Conservation (phyloP, 2,329 filamentous ascomycete genomes). For the Neospermospora avenae region DNA sequence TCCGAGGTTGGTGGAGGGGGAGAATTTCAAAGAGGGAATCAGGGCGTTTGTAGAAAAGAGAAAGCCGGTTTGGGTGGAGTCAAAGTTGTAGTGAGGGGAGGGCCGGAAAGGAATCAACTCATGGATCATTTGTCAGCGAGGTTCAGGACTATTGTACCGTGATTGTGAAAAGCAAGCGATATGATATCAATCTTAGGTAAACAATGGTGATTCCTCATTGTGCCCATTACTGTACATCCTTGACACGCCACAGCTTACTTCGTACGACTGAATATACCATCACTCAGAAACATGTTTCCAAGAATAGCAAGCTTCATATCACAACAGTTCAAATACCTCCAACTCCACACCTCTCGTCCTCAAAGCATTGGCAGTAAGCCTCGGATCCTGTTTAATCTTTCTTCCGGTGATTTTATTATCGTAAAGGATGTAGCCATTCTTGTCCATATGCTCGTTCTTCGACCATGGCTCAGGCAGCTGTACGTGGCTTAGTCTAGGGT, state of each 20-base stretch:
- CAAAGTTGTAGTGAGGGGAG: conserved; percentile 47
- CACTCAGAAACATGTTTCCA: too few species aligned
- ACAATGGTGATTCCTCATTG: too few species aligned
- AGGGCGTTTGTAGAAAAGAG: conserved; percentile 74
- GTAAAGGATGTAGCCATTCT: neutral
- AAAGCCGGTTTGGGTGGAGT: conserved; percentile 62
- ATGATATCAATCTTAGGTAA: too few species aligned
- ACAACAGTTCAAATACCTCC: conserved; percentile 4
- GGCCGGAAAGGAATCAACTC: neutral
- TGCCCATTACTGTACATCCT: too few species aligned
- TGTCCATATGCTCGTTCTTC: neutral
- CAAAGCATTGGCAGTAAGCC: neutral
- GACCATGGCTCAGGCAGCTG: neutral
- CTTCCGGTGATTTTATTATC: neutral
- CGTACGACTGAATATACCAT: too few species aligned
- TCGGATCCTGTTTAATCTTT: neutral
- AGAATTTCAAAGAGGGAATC: conserved; percentile 74
- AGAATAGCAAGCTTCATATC: neutral
- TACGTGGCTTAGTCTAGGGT: neutral
- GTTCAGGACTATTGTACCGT: too few species aligned
- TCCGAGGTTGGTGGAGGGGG: conserved; percentile 56
- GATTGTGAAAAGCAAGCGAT: too few species aligned
- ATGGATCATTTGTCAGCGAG: neutral
- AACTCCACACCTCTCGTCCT: neutral
- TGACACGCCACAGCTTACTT: too few species aligned